Conservation (phyloP, 2,329 filamentous ascomycete genomes). For the Curvularia sp. region DNA sequence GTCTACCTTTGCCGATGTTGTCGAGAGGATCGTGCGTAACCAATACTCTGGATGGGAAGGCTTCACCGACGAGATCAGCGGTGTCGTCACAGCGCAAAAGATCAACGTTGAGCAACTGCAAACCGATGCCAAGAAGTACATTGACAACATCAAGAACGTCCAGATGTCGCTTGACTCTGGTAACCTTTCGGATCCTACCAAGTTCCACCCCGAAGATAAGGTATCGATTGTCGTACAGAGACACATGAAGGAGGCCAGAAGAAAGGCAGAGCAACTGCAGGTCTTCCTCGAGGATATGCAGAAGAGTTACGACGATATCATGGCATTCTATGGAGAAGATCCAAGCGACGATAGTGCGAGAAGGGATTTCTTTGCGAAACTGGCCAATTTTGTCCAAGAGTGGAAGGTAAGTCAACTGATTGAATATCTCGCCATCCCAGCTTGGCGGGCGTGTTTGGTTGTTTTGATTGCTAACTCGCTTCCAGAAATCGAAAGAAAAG, state of each 20-base stretch:
- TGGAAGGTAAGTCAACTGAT: conserved; percentile 72
- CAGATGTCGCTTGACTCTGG: conserved; percentile 91
- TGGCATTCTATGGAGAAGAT: conserved; percentile 96
- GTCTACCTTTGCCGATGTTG: conserved; percentile 91
- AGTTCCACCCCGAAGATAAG: conserved; percentile 96
- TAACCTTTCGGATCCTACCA: conserved; percentile 94
- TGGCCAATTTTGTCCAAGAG: conserved; percentile 86
- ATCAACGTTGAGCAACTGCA: conserved; percentile 94
- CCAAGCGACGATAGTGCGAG: conserved; percentile 89
- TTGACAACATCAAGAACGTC: conserved; percentile 92
- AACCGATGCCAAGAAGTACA: conserved; percentile 86
- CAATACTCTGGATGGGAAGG: conserved; percentile 96
- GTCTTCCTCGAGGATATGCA: conserved; percentile 93
- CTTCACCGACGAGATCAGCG: conserved; percentile 83
- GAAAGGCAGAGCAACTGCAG: conserved; percentile 95
- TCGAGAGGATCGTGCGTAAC: conserved; percentile 94
- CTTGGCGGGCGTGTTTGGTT: not conserved
- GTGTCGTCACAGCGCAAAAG: conserved; percentile 82
- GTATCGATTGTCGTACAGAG: conserved; percentile 90
- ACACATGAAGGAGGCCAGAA: conserved; percentile 93
- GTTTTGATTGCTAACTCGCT: conserved; percentile 11
- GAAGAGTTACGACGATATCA: conserved; percentile 90
- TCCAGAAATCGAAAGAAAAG: conserved; percentile 87
- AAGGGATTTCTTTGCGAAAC: conserved; percentile 92
- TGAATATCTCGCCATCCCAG: not conserved